These are phyloP conservation scores for Ceratocystis smalleyi DNA, from an alignment of 2,329 filamentous ascomycete genomes.

Conservation along the genomic window DNA sequence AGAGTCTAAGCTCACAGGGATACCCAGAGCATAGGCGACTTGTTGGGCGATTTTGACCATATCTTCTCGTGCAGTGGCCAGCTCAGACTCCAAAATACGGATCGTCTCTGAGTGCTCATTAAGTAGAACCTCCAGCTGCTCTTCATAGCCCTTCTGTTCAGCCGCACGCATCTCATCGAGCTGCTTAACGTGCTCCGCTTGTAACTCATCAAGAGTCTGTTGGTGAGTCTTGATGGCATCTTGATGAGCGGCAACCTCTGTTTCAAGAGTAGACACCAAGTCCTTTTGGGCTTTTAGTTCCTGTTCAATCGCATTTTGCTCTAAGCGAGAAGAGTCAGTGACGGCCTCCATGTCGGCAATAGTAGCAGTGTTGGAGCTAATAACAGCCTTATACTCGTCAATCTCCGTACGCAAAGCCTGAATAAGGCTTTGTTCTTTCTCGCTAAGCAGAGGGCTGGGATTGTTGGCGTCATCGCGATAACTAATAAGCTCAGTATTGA, in stretches of 20 bases:
- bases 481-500: slow-evolving; percentile 35
- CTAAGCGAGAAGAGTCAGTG: slow-evolving; percentile 43
- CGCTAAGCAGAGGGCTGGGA: slow-evolving; percentile 26
- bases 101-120: slow-evolving; percentile 43
- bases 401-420: slow-evolving; percentile 55
- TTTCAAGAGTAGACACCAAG: slow-evolving; percentile 38
- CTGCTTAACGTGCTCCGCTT: slow-evolving; percentile 35
- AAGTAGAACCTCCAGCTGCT: slow-evolving; percentile 42
- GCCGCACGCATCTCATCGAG: slow-evolving; percentile 33
- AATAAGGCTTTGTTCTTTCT: slow-evolving; percentile 44
- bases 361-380: slow-evolving; percentile 51
- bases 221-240: slow-evolving; percentile 40
- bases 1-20: slow-evolving; percentile 53
- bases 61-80: slow-evolving; percentile 49
- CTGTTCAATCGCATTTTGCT: slow-evolving; percentile 35
- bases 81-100: slow-evolving; percentile 43
- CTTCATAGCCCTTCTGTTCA: slow-evolving; percentile 41
- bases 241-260: slow-evolving; percentile 45
- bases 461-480: slow-evolving; percentile 29
- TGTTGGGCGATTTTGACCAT: slow-evolving; percentile 48
- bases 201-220: slow-evolving; percentile 34
- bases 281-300: slow-evolving; percentile 35
- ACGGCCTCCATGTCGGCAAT: slow-evolving; percentile 61
- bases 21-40: slow-evolving; percentile 42
- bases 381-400: slow-evolving; percentile 62